Conservation (phyloP, 2,329 filamentous ascomycete species). For the Xylariaceae sp. region DNA sequence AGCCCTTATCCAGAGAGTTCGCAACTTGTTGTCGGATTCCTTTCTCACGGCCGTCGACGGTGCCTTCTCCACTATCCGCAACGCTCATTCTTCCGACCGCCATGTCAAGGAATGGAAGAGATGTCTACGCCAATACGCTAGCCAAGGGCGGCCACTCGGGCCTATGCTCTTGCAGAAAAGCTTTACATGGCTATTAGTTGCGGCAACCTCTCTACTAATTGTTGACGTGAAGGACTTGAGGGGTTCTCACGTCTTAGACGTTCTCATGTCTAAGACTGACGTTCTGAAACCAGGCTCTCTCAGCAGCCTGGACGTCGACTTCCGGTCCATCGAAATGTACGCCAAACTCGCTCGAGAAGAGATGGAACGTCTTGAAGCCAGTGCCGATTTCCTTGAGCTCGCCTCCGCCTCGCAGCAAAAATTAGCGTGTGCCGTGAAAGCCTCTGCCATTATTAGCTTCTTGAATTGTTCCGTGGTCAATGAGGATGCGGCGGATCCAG, state of each 20-base stretch:
- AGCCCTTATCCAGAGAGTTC: conserved; percentile 73
- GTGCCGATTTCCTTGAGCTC: conserved; percentile 87
- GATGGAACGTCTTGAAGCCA: conserved; percentile 85
- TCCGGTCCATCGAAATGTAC: conserved; percentile 66
- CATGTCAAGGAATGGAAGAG: conserved; percentile 85
- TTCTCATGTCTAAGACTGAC: conserved; percentile 68
- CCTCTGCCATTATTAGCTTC: conserved; percentile 80
- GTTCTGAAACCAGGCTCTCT: conserved; percentile 52
- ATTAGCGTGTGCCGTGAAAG: conserved; percentile 85
- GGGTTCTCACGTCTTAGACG: conserved; percentile 72
- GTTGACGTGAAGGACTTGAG: conserved; percentile 66
- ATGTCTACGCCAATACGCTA: conserved; percentile 82
- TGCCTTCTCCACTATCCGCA: conserved; percentile 87
- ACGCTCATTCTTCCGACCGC: conserved; percentile 70
- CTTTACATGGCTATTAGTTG: conserved; percentile 84
- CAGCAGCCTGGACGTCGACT: conserved; percentile 57
- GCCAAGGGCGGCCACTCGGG: conserved; percentile 79
- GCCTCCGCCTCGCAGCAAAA: conserved; percentile 86
- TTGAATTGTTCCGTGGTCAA: conserved; percentile 85
- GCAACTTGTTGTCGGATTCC: conserved; percentile 77
- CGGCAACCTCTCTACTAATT: conserved; percentile 76
- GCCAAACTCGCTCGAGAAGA: conserved; percentile 79
- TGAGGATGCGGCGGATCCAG: conserved; percentile 79
- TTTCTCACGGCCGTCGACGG: conserved; percentile 89
- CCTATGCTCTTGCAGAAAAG: conserved; percentile 90